Evolutionary conservation across 179 eudicot genomes (phyloP).

Genomic region (Corrigiola litoralis): DNA sequence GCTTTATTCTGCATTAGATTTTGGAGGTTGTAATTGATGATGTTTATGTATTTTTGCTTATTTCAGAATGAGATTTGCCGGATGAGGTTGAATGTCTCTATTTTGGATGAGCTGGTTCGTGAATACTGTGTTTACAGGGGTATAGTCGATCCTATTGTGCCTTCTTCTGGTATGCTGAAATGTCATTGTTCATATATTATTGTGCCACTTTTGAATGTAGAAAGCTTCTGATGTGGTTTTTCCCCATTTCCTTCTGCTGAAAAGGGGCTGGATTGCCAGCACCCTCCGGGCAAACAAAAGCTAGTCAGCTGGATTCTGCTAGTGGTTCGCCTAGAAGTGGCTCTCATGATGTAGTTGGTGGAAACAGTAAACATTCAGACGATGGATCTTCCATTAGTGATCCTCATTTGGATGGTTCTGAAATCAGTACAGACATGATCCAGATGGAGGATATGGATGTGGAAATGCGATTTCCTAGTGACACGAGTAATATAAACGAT

Average conservation of each 20-base stretch:
- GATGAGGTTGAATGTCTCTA: constrained; percentile 54
- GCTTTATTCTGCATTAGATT: background rate
- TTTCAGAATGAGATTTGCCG: constrained; percentile 90
- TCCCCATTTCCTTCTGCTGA: background rate
- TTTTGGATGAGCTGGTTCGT: constrained; percentile 79
- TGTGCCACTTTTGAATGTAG: constrained; percentile 11
- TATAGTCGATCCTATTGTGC: constrained; percentile 48
- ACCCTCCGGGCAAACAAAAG: constrained; percentile 19
- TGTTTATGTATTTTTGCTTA: constrained; percentile 5
- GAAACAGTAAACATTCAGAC: constrained; percentile 48
- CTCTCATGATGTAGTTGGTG: constrained; percentile 36
- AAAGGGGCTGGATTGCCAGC: constrained; percentile 32
- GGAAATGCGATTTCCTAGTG: constrained; percentile 59
- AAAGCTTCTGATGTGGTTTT: background rate
- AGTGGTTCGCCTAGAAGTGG: constrained; percentile 38
- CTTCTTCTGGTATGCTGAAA: constrained; percentile 28
- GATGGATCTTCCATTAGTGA: constrained; percentile 51
- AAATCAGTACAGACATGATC: constrained; percentile 36
- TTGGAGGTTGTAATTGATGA: background rate
- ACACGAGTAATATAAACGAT: constrained; percentile 49
- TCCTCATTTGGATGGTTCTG: constrained; percentile 46
- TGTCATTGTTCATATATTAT: background rate
- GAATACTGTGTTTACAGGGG: constrained; percentile 95
- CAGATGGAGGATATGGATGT: constrained; percentile 40
- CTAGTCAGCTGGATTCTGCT: constrained; percentile 30